Percentiles rank a stretch among this genome's conserved stretches.
These are phyloP conservation scores for Vigna hirtella DNA, from an alignment of 306 rosid species.

Conservation along the genomic window DNA sequence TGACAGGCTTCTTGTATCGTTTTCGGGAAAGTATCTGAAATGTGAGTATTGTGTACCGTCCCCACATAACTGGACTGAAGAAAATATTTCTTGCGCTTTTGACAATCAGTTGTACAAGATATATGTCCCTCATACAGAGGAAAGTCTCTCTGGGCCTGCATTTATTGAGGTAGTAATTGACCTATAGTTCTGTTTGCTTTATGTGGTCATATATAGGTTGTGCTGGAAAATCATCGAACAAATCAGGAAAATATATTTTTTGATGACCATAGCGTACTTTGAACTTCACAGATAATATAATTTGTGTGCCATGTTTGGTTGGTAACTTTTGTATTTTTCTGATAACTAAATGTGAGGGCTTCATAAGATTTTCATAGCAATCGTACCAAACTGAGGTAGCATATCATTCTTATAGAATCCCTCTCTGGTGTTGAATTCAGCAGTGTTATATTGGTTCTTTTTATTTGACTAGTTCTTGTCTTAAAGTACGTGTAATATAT, in stretches of 20 bases:
- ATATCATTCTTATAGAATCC: not conserved
- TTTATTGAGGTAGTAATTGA: constrained; percentile 79
- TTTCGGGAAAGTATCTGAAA: constrained; percentile 83
- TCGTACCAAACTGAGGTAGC: constrained; percentile 22
- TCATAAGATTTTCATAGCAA: constrained; percentile 3
- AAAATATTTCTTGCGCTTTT: constrained; percentile 52
- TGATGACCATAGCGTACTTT: constrained; percentile 13
- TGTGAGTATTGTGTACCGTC: constrained; percentile 54
- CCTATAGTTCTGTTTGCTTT: constrained; percentile 30
- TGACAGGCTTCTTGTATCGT: constrained; percentile 93
- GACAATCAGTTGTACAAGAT: constrained; percentile 78
- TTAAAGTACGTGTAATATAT: constrained; percentile 23
- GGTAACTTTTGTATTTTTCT: constrained; percentile 17
- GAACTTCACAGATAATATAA: constrained; percentile 7
- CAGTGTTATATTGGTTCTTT: not conserved
- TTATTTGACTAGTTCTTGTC: constrained; percentile 26
- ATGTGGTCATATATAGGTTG: not conserved
- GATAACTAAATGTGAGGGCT: not conserved
- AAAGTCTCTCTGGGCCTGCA: constrained; percentile 79
- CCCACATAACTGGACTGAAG: constrained; percentile 60
- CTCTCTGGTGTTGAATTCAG: not conserved
- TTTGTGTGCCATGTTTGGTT: constrained; percentile 5
- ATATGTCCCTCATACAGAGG: constrained; percentile 72
- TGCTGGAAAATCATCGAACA: constrained; percentile 33
- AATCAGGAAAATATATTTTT: not conserved